Evolutionary conservation across 208 protist species (phyloP).

Genomic region (Tritrichomonas foetus): DNA sequence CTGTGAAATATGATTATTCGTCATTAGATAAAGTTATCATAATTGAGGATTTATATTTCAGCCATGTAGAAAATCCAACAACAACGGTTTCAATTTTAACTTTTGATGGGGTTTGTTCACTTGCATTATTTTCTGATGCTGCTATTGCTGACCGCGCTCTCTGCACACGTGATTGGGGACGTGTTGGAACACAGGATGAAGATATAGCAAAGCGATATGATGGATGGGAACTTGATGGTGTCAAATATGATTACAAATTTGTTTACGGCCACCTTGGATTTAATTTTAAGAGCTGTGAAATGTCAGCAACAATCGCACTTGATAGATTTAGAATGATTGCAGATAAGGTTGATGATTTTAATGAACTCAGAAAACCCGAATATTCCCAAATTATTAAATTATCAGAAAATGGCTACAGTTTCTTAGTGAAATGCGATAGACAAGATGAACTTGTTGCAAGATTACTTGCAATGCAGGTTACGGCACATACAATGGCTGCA

Average conservation of each 20-base stretch:
- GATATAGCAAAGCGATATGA: not conserved
- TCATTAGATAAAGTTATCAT: not conserved
- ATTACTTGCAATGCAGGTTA: too few species aligned
- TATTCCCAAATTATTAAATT: not conserved
- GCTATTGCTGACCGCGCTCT: not conserved
- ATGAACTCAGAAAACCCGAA: not conserved
- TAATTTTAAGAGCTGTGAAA: conserved; percentile 40
- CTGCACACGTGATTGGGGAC: not conserved
- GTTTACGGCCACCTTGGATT: not conserved
- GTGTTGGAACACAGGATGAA: conserved; percentile 25
- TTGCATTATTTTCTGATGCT: not conserved
- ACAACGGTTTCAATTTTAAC: not conserved
- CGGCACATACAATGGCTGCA: too few species aligned
- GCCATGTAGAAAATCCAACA: not conserved
- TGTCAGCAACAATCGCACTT: not conserved
- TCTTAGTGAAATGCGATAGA: too few species aligned
- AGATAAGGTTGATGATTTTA: not conserved
- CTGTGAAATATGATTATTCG: not conserved
- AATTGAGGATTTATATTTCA: not conserved
- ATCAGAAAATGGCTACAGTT: too few species aligned
- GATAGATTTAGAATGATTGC: not conserved
- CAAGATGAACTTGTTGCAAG: too few species aligned
- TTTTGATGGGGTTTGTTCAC: not conserved
- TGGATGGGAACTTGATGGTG: not conserved
- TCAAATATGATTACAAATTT: not conserved